These are phyloP conservation scores for Saprolegnia parasitica DNA, from an alignment of 352 stramenopile genomes.

Conservation along the genomic window DNA sequence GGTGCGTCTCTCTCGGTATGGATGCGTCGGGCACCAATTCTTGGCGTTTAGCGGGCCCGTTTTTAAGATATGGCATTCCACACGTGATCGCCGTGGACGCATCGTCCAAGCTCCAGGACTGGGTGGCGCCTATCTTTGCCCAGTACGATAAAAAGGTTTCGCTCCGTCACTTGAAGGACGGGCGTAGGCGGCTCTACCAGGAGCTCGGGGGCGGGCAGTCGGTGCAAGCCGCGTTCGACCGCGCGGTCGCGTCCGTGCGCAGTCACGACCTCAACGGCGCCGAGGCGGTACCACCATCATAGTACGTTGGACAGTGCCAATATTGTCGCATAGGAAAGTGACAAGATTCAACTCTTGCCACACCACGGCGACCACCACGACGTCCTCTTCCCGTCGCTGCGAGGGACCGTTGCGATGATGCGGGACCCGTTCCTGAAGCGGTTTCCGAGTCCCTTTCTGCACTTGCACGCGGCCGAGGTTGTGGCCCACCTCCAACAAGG, in stretches of 20 bases:
- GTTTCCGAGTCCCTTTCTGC: neutral
- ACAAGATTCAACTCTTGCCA: neutral
- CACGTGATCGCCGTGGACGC: neutral
- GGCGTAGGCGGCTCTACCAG: neutral
- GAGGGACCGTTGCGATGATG: neutral
- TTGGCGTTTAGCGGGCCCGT: neutral
- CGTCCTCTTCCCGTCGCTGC: neutral
- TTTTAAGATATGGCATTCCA: neutral
- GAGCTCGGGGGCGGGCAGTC: neutral
- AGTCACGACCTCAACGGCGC: neutral
- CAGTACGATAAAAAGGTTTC: neutral
- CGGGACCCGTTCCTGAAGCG: neutral
- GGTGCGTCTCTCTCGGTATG: neutral
- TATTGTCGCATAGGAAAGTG: neutral
- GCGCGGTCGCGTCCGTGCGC: neutral
- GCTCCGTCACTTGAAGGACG: too few relatives aligned
- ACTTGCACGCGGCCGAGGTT: neutral
- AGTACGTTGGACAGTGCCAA: too few relatives aligned
- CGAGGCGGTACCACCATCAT: too few relatives aligned
- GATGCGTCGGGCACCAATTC: neutral
- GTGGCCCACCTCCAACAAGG: too few relatives aligned
- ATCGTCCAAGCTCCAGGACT: neutral
- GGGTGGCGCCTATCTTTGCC: slow-evolving; percentile 3
- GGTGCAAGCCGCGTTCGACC: neutral
- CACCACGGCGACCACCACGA: neutral